phyloP scores from a whole-genome alignment of 164 flowering plant genomes.

The Vitis cinerea region DNA sequence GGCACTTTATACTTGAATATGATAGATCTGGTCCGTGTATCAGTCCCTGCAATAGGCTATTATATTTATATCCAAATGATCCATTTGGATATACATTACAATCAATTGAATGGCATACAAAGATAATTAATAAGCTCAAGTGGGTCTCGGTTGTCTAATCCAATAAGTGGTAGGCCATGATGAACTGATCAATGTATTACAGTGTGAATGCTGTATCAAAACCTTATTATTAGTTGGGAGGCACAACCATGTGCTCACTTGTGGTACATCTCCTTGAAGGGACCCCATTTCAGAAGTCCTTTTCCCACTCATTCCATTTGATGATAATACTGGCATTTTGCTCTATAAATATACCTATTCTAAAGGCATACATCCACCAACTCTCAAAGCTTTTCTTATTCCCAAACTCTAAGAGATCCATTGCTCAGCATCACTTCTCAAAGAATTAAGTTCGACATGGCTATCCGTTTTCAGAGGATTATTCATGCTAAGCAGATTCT shows the following conservation, averaged over 20 bases:
- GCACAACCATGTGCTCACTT: background rate
- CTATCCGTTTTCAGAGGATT: background rate
- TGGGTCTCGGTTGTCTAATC: too few species aligned
- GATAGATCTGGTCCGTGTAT: too few species aligned
- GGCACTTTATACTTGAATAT: too few species aligned
- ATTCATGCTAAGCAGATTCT: conserved; percentile 4
- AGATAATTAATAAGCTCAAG: too few species aligned
- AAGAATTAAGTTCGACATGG: background rate
- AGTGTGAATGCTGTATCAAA: background rate
- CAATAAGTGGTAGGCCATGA: conserved; percentile 1
- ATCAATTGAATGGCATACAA: too few species aligned
- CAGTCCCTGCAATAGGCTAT: too few species aligned
- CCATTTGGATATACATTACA: too few species aligned
- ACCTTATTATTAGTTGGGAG: background rate
- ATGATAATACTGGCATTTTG: background rate
- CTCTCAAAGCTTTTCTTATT: background rate
- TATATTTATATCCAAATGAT: too few species aligned
- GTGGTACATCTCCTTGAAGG: background rate
- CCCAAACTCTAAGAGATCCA: background rate
- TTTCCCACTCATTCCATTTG: background rate
- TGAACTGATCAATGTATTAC: background rate
- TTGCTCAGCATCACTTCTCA: background rate
- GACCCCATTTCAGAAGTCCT: background rate
- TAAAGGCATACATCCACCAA: background rate
- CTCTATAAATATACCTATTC: too few species aligned